Conservation (phyloP, 164 flowering plant genomes). For the Vitis cinerea region DNA sequence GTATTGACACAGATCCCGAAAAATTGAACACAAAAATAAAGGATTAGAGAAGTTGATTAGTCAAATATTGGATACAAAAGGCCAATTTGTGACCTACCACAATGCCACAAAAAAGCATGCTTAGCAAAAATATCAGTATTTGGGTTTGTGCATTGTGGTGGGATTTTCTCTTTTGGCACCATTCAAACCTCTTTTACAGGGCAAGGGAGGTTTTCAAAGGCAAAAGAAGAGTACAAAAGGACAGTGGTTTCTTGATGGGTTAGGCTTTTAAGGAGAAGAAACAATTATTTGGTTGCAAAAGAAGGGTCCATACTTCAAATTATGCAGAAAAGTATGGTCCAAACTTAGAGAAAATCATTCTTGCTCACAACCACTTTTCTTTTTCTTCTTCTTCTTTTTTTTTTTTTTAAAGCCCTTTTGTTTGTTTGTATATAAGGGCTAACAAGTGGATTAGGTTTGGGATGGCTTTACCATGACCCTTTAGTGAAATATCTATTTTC, state of each 20-base stretch:
- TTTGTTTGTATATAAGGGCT: background rate
- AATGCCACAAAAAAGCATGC: background rate
- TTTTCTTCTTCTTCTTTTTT: background rate
- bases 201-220: slow-evolving; percentile 7
- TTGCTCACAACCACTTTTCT: slow-evolving; percentile 1
- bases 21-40: background rate
- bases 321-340: slow-evolving; percentile 18
- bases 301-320: slow-evolving; percentile 8
- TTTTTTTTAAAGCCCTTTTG: too few relatives aligned
- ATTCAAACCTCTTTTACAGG: slow-evolving; percentile 18
- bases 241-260: slow-evolving; percentile 8
- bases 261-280: slow-evolving; percentile 22
- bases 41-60: slow-evolving; percentile 3
- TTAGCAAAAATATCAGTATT: background rate
- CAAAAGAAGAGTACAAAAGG: slow-evolving; percentile 7
- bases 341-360: slow-evolving; percentile 15
- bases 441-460: too few relatives aligned
- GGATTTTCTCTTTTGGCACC: slow-evolving; percentile 18
- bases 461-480: background rate
- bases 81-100: slow-evolving; percentile 14
- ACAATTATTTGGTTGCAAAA: slow-evolving; percentile 23
- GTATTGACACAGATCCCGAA: too few relatives aligned
- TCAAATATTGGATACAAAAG: slow-evolving; percentile 8
- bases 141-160: slow-evolving; percentile 4
- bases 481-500: background rate